Base-by-base conservation (phyloP, 1,284 basidiomycete species). In the Irpex lacteus region DNA sequence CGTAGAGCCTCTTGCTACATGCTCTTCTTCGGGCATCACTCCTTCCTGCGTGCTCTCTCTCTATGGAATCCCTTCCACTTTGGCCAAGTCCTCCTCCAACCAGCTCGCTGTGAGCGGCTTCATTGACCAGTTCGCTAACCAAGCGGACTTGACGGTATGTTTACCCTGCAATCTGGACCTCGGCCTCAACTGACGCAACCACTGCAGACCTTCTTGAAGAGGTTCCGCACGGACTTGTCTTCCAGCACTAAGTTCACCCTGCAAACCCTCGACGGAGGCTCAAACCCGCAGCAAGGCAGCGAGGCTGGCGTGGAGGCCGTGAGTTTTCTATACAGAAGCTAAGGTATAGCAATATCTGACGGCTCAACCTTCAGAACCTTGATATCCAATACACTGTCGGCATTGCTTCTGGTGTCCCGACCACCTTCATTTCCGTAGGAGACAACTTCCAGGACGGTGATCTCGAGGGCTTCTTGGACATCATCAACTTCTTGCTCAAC, bases 311-410 rank as follows among this genome's bases (percentile, higher is more conserved):
- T 74, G 19, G 85, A 86, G 64, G 86, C 85, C 15, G 75, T 76
- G 52, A 77, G 80, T 59, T 76, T 44, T 15, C 40, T 15, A 76
- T 3, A 37, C 21, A 26, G 26, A 7, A 52, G n/a, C 50, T 52
- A 18, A 8, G 7, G 47, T 56, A 34, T 13, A 32, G 32, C n/a
- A 56, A 26, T 56, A 13, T 59, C 15, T 52, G 1, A 40, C 11
- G 19, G 1, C 7, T 52, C 60, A 21, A 40, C 11, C 34, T 19
- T 56, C 50, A 71, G 55, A 85, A 87, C 69, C 76, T 89, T 11
- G 86, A 89, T 68, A 82, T 87, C 44, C 85, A 90, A 74, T 88
- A 88, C 66, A 83, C 86, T 2, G 81, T 80, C 19, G 86, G 82
- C 19, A 73, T 90, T n/a, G 71, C 71, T 8, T 69, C 68, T 1